phyloP scores from a whole-genome alignment of 192 early-diverging fungal genomes.

The Mortierella alpina region DNA sequence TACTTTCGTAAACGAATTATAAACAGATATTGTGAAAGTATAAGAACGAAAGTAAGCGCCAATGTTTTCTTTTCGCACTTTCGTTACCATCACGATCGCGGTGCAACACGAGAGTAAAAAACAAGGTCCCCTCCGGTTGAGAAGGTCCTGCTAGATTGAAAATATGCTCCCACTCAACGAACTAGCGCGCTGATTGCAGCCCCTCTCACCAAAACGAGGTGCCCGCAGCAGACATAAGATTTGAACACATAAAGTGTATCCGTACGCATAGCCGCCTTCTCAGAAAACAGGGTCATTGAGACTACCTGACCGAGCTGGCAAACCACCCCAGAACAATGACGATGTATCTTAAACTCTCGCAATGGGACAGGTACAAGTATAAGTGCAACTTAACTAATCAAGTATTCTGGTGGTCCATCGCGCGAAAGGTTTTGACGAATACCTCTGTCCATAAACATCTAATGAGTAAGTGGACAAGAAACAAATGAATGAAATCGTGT shows the following conservation, averaged over 20 bases:
- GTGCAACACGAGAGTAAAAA: too few species aligned
- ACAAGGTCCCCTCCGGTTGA: slow-evolving; percentile 19
- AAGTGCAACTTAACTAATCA: slow-evolving; percentile 19
- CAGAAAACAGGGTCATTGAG: slow-evolving; percentile 20
- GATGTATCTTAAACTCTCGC: slow-evolving; percentile 19
- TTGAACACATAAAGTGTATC: slow-evolving; percentile 16
- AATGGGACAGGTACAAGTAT: slow-evolving; percentile 12
- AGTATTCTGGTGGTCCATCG: too few species aligned
- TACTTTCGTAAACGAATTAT: too few species aligned
- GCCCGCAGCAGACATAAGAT: slow-evolving; percentile 17
- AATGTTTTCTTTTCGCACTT: too few species aligned
- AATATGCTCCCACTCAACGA: slow-evolving; percentile 19
- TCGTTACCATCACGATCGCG: too few species aligned
- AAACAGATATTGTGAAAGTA: too few species aligned
- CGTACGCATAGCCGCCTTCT: slow-evolving; percentile 22
- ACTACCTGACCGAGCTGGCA: slow-evolving; percentile 23
- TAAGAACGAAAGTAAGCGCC: too few species aligned
- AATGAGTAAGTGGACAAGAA: too few species aligned
- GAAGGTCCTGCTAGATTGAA: slow-evolving; percentile 18
- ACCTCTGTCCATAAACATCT: too few species aligned
- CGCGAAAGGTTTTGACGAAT: too few species aligned
- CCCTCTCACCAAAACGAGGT: slow-evolving; percentile 32
- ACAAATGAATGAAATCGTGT: too few species aligned
- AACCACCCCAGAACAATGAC: slow-evolving; percentile 25
- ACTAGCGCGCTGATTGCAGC: slow-evolving; percentile 23